phyloP scores from a whole-genome alignment of 163 green algal genomes.

The Scenedesmus sp. region DNA sequence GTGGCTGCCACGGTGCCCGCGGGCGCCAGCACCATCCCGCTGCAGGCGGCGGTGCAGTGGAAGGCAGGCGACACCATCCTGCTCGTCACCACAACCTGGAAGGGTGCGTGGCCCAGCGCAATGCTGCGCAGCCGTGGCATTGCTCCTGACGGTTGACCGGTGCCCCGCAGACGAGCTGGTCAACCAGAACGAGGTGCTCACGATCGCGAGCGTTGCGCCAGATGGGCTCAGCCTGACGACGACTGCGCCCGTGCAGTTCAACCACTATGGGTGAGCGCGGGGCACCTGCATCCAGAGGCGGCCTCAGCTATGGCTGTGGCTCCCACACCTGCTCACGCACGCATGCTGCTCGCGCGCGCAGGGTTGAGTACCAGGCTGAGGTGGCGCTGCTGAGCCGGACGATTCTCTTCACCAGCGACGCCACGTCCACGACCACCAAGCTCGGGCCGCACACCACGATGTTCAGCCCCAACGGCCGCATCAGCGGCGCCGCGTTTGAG shows the following conservation, averaged over 20 bases:
- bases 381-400: slow-evolving; percentile 20
- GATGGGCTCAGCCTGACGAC: slow-evolving; percentile 23
- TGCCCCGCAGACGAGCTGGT: slow-evolving; percentile 29
- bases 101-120: no score
- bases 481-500: slow-evolving; percentile 32
- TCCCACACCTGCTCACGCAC: no score
- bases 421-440: not conserved
- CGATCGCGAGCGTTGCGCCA: not conserved
- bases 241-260: not conserved
- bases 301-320: no score
- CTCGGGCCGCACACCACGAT: slow-evolving; percentile 33
- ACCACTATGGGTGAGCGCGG: slow-evolving; percentile 32
- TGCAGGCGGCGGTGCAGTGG: slow-evolving; percentile 35
- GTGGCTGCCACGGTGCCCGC: slow-evolving; percentile 8
- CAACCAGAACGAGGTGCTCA: slow-evolving; percentile 46
- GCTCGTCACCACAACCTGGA: slow-evolving; percentile 32
- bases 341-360: no score
- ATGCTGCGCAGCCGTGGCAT: no score
- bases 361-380: slow-evolving; percentile 38
- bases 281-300: no score
- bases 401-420: slow-evolving; percentile 37
- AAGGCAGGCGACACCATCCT: not conserved
- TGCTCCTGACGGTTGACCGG: no score
- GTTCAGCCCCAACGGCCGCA: not conserved
- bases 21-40: not conserved